These are phyloP conservation scores for Odontarrhena argentea DNA, from an alignment of 345 rosid species.

Conservation along the genomic window DNA sequence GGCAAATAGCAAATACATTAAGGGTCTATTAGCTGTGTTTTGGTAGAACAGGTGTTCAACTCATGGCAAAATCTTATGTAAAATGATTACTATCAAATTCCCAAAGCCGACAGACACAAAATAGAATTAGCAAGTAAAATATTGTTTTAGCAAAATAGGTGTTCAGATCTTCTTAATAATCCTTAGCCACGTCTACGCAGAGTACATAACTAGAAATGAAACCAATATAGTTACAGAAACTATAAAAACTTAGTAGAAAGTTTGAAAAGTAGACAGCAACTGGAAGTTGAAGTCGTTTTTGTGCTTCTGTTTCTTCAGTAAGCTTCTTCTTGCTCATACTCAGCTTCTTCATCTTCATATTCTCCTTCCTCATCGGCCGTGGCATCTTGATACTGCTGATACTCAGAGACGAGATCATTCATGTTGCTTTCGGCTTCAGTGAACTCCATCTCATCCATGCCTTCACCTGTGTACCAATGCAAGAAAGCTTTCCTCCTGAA, in stretches of 20 bases:
- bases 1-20: background rate
- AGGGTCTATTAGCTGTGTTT: background rate
- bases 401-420: conserved; percentile 74
- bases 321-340: conserved; percentile 44
- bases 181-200: conserved; percentile 13
- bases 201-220: conserved; percentile 21
- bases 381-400: conserved; percentile 84
- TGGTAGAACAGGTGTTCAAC: conserved; percentile 17
- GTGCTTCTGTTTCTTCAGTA: conserved; percentile 30
- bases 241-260: conserved; percentile 30
- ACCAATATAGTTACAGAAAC: conserved; percentile 34
- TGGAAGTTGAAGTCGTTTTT: conserved; percentile 33
- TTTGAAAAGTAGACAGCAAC: conserved; percentile 30
- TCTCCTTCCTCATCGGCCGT: conserved; percentile 71
- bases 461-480: conserved; percentile 73
- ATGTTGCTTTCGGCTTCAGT: conserved; percentile 80
- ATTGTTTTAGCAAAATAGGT: conserved; percentile 17
- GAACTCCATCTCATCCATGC: conserved; percentile 78
- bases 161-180: conserved; percentile 8
- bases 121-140: background rate
- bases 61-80: conserved; percentile 13
- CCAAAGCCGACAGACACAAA: background rate
- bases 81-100: background rate
- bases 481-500: conserved; percentile 77
- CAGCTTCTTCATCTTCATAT: conserved; percentile 51